phyloP scores from a whole-genome alignment of 2,329 filamentous ascomycete genomes.

The Cladophialophora chaetospira region DNA sequence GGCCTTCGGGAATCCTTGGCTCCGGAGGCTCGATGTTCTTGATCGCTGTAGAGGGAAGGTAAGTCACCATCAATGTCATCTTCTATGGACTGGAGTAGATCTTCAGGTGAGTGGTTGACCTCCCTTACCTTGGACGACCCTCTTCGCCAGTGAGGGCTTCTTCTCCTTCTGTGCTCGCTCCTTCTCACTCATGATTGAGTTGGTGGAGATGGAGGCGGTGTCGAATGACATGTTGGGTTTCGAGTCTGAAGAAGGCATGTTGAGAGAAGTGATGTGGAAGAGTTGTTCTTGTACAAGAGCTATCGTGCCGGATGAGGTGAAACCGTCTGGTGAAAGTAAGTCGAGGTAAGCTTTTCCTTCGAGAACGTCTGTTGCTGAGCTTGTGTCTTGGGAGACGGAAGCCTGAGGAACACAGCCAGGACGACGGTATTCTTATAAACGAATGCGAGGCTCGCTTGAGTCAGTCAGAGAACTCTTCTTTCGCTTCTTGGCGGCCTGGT shows the following conservation, averaged over 20 bases:
- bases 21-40: constrained; percentile 24
- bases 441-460: neutral
- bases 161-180: constrained; percentile 13
- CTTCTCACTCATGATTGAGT: constrained; percentile 21
- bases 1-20: constrained; percentile 20
- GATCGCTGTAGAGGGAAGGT: constrained; percentile 9
- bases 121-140: constrained; percentile 17
- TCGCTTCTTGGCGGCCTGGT: neutral
- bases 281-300: neutral
- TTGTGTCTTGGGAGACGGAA: neutral
- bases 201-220: constrained; percentile 18
- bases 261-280: neutral
- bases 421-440: neutral
- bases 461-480: neutral
- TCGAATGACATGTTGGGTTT: constrained; percentile 17
- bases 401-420: neutral
- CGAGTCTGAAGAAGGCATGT: constrained; percentile 16
- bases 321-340: neutral
- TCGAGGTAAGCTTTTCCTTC: constrained; percentile 1
- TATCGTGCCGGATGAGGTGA: neutral
- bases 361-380: neutral
- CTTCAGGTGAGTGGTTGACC: neutral
- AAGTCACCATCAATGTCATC: neutral
- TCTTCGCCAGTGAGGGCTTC: constrained; percentile 17
- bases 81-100: too few relatives aligned